Base-by-base conservation (phyloP, 176 grass and related monocot genomes). In the Tillandsia fasciculata region DNA sequence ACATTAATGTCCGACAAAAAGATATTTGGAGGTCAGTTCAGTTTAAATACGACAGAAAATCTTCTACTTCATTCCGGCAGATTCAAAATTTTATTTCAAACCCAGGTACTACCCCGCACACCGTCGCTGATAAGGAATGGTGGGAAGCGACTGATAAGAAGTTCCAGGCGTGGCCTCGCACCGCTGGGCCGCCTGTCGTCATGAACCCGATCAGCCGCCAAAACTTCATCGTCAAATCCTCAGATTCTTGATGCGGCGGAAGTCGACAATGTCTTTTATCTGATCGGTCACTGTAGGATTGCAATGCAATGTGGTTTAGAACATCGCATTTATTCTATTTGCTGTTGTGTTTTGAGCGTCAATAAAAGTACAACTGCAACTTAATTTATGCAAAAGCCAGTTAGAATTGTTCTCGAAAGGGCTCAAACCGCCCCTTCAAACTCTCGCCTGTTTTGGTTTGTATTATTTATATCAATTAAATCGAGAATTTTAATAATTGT, bases 151-250 rank as follows among this genome's bases (percentile, higher is more conserved):
- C 74, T 15, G 74, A 77, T 26, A 69, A 69, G 12, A 69, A 77
- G 65, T 68, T 77, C 52, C 74, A 77, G 51, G 74, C 74, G 7
- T 77, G 74, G 74, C 74, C 74, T 26, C 74, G 74, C 3, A 77
- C 74, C 5, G 74, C 74, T 12, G 74, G 74, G 24, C 65, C 74
- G 15, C 74, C 74, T 15, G 74, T 77, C 11, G 74, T 69, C 8
- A 77, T 77, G 74, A 77, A 77, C 17, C 65, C 74, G 1, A 69
- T 77, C 33, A 59, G 65, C 65, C 74, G 65, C 14, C 74, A 77
- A 42, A 77, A 69, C 33, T 77, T 77, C 29, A 77, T 77, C 11
- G 74, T 68, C 64, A 69, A 77, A 13, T 69, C 74, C 2, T 0
- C 17, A 2, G 64, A 77, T 49, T 24, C 50, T 3, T 68, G 27